A percentile compares a stretch with the other conserved stretches of the same genome.
Conservation (phyloP, 2,329 filamentous ascomycete genomes). For the Venturia pyrina region DNA sequence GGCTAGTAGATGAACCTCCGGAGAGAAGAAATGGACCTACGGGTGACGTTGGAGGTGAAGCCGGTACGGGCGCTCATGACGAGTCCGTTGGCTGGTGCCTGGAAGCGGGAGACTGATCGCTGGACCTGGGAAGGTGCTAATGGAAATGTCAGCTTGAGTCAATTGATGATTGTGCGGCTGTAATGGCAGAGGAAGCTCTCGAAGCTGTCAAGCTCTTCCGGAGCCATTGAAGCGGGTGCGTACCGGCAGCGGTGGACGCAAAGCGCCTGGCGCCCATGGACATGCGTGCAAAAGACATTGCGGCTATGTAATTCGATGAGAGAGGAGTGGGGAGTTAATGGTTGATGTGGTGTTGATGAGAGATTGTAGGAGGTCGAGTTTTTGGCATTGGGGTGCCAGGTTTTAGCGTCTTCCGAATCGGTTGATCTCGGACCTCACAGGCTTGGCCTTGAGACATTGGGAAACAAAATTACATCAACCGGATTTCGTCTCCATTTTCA, state of each 20-base stretch:
- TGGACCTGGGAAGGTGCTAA: slow-evolving; percentile 1
- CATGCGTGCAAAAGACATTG: slow-evolving; percentile 6
- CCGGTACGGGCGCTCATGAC: slow-evolving; percentile 7
- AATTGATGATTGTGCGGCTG: not conserved
- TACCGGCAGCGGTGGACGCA: slow-evolving; percentile 4
- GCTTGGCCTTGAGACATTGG: too few species aligned
- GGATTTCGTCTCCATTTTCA: too few species aligned
- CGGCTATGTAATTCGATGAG: not conserved
- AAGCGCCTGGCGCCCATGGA: slow-evolving; percentile 4
- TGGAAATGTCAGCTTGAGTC: not conserved
- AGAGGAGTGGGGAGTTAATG: not conserved
- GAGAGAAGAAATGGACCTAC: not conserved
- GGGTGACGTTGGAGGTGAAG: slow-evolving; percentile 8
- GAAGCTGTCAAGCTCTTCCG: not conserved
- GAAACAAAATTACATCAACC: too few species aligned
- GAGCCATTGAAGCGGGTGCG: not conserved
- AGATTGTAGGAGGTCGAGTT: not conserved
- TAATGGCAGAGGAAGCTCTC: not conserved
- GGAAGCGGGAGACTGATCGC: slow-evolving; percentile 8
- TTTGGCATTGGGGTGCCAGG: not conserved
- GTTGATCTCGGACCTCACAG: too few species aligned
- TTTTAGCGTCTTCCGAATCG: not conserved
- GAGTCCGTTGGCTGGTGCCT: slow-evolving; percentile 4
- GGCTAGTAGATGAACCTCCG: not conserved
- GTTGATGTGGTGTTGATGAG: not conserved